phyloP scores from a whole-genome alignment of 2,329 filamentous ascomycete genomes.

The Aureobasidium sp. region DNA sequence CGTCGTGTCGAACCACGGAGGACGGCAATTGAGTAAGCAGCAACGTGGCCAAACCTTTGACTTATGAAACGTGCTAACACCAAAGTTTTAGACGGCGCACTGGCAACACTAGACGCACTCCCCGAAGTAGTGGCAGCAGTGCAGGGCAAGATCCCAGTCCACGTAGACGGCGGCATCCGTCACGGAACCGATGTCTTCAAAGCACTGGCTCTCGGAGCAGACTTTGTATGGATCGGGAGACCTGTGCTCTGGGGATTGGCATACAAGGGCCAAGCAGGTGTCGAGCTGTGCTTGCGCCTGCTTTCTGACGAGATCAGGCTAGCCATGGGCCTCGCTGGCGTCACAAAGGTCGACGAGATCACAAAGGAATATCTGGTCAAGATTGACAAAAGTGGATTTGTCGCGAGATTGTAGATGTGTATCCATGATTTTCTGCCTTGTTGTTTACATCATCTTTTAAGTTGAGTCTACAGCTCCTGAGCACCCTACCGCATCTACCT shows the following conservation, averaged over 20 bases:
- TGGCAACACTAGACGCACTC: slow-evolving; percentile 42
- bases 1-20: slow-evolving; percentile 51
- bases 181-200: slow-evolving; percentile 51
- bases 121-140: slow-evolving; percentile 29
- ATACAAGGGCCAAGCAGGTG: slow-evolving; percentile 32
- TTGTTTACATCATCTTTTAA: too few species aligned
- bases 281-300: slow-evolving; percentile 40
- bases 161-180: slow-evolving; percentile 53
- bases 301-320: slow-evolving; percentile 33
- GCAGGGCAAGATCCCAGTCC: slow-evolving; percentile 43
- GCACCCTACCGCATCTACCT: too few species aligned
- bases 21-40: slow-evolving; percentile 22
- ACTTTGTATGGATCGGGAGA: slow-evolving; percentile 39
- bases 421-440: too few species aligned
- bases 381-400: slow-evolving; percentile 29
- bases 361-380: slow-evolving; percentile 36
- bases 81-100: slow-evolving; percentile 39
- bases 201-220: slow-evolving; percentile 44
- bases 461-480: too few species aligned
- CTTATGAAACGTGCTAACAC: not conserved
- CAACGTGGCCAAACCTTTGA: too few species aligned
- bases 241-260: slow-evolving; percentile 44
- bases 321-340: slow-evolving; percentile 37
- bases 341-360: slow-evolving; percentile 32
- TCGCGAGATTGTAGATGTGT: slow-evolving; percentile 23